Evolutionary conservation across 129 eudicot species (phyloP).

Genomic region (Glebionis coronaria): DNA sequence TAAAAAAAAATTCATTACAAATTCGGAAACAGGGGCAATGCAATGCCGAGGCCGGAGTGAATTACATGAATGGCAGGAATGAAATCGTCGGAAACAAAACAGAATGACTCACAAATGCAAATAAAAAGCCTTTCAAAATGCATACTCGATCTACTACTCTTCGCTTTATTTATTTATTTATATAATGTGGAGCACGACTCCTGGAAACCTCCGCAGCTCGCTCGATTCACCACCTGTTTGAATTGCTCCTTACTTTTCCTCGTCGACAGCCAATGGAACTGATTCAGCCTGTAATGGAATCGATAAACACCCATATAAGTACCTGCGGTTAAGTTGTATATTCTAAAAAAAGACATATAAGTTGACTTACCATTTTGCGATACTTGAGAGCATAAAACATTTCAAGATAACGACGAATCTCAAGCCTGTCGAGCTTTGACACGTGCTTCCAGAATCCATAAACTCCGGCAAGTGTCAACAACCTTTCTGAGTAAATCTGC

Average conservation of each 20-base stretch:
- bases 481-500: constrained; percentile 45
- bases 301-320: constrained; percentile 13
- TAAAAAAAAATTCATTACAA: no score
- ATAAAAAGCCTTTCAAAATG: constrained; percentile 28
- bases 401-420: constrained; percentile 46
- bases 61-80: constrained; percentile 1
- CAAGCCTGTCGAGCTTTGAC: constrained; percentile 38
- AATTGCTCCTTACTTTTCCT: no score
- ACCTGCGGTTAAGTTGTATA: no score
- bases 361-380: constrained; percentile 35
- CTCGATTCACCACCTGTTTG: no score
- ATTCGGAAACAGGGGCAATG: not conserved
- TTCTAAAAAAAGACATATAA: not conserved
- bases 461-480: constrained; percentile 45
- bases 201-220: not conserved
- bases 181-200: not conserved
- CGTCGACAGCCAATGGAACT: no score
- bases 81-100: not conserved
- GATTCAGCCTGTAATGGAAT: constrained; percentile 43
- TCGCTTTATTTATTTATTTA: constrained; percentile 14
- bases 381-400: constrained; percentile 41
- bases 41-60: not conserved
- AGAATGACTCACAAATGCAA: constrained; percentile 7
- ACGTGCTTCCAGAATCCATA: constrained; percentile 49
- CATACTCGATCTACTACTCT: not conserved